Evolutionary conservation across 1,139 yeast species (phyloP).

Genomic region (Hemisphaericaspora subhashii): DNA sequence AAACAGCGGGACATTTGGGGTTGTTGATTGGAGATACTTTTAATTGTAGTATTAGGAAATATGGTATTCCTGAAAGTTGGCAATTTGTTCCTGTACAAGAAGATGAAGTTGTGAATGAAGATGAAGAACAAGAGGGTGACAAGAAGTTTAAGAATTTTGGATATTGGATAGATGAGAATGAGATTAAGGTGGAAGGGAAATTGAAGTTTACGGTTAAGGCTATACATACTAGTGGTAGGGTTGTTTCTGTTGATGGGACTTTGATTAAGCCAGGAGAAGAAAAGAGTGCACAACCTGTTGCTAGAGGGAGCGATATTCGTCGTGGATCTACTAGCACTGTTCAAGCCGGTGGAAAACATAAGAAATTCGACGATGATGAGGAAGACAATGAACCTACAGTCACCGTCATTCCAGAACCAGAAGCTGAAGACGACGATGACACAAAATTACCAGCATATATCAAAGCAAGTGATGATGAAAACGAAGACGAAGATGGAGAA

Average conservation of each 20-base stretch:
- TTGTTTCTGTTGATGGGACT: constrained; percentile 85
- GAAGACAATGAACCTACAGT: constrained; percentile 20
- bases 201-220: constrained; percentile 70
- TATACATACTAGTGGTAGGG: constrained; percentile 75
- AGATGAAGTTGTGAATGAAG: constrained; percentile 64
- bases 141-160: constrained; percentile 61
- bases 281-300: constrained; percentile 54
- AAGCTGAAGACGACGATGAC: constrained; percentile 26
- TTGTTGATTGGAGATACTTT: constrained; percentile 87
- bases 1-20: constrained; percentile 94
- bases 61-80: constrained; percentile 83
- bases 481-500: constrained; percentile 26
- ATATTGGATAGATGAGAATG: constrained; percentile 79
- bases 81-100: constrained; percentile 74
- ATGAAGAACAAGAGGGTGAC: constrained; percentile 37
- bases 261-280: constrained; percentile 63
- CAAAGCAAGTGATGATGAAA: constrained; percentile 21
- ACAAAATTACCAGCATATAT: constrained; percentile 21
- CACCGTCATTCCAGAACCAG: constrained; percentile 28
- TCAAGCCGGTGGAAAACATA: constrained; percentile 36
- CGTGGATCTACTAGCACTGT: constrained; percentile 20
- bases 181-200: constrained; percentile 76
- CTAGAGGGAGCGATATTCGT: constrained; percentile 25
- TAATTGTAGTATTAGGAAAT: constrained; percentile 88
- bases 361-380: constrained; percentile 40